Base-by-base conservation (phyloP, 345 rosid genomes). In the Chamaenerion angustifolium region DNA sequence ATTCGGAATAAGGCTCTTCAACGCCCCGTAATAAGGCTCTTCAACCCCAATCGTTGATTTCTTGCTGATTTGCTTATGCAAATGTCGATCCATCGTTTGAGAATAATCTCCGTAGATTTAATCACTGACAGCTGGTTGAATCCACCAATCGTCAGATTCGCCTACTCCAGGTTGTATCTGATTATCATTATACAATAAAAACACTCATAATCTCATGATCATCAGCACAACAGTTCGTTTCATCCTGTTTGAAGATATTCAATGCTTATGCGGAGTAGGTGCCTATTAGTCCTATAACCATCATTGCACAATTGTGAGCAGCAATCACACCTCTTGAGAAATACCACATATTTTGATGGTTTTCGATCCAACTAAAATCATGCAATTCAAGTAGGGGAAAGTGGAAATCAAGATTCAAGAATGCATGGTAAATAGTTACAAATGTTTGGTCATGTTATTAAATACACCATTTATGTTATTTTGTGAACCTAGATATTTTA, bases 271-370 rank as follows among this genome's bases (percentile, higher is more conserved):
- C 98, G 0, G 85, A 84, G 62, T 83, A 92, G 57, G 92, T 52
- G 4, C 98, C 98, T 46, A 90, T 90, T 47, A 90, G 49, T 51
- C 80, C 98, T 43, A 90, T 69, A 4, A 94, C 95, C 98, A 90
- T 90, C 98, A 90, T 86, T 6, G 95, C 86, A 63, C 98, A 90
- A 63, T 86, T 86, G 65, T 90, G 98, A 61, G 98, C 94, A 0
- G 98, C 98, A 13, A 95, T 70, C 51, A 83, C 76, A 54, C 87
- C 92, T 50, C 98, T 69, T n/a, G 95, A 92, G 55, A 49, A 90
- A 90, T 43, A 83, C 98, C 13, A 90, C 83, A 52, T 95, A 90
- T 65, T 86, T 90, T 0, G 94, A 78, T 13, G 98, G 98, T 66
- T 90, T 90, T 49, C 98, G 72, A 62, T 90, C 98, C 64, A 90